Percentiles rank a stretch among this genome's conserved stretches.
Evolutionary conservation across 1,284 basidiomycete genomes (phyloP).

Genomic region (Puccinia triticina): DNA sequence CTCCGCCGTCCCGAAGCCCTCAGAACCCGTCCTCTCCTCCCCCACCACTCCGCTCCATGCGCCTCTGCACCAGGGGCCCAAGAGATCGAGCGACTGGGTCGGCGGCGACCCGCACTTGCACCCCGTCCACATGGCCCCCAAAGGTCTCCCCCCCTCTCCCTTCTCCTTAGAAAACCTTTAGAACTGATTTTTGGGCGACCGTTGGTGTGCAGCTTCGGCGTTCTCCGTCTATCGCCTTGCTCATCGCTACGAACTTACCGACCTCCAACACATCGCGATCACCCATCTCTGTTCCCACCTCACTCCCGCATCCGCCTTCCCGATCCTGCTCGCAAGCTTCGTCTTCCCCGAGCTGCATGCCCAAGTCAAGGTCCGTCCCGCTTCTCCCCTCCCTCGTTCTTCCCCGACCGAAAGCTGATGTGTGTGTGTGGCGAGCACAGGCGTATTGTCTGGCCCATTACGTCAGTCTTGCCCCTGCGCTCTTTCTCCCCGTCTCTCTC

Average conservation of each 20-base stretch:
- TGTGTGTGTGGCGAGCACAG: no score
- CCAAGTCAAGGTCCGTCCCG: slow-evolving; percentile 30
- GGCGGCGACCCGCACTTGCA: slow-evolving; percentile 37
- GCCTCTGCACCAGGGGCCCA: no score
- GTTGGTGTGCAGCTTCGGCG: no score
- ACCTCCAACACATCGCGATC: slow-evolving; percentile 70
- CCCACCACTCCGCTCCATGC: not conserved
- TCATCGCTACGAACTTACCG: slow-evolving; percentile 74
- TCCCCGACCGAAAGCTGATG: no score
- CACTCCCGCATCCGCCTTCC: slow-evolving; percentile 72
- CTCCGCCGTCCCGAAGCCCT: not conserved
- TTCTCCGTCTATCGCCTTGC: slow-evolving; percentile 78
- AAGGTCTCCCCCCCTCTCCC: not conserved
- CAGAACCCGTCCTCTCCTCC: not conserved
- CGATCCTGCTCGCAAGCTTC: slow-evolving; percentile 67
- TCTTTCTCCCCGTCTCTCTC: not conserved
- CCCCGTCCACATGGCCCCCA: not conserved
- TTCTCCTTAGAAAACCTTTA: no score
- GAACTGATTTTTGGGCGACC: not conserved
- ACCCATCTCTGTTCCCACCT: slow-evolving; percentile 76
- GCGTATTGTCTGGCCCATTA: slow-evolving; percentile 45
- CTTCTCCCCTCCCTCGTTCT: no score
- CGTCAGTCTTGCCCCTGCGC: slow-evolving; percentile 5
- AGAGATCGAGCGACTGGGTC: slow-evolving; percentile 4
- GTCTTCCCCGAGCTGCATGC: slow-evolving; percentile 53